A percentile compares a stretch with the other conserved stretches of the same genome.
phyloP scores from a whole-genome alignment of 805 yeast species.

The Spathaspora sp. region DNA sequence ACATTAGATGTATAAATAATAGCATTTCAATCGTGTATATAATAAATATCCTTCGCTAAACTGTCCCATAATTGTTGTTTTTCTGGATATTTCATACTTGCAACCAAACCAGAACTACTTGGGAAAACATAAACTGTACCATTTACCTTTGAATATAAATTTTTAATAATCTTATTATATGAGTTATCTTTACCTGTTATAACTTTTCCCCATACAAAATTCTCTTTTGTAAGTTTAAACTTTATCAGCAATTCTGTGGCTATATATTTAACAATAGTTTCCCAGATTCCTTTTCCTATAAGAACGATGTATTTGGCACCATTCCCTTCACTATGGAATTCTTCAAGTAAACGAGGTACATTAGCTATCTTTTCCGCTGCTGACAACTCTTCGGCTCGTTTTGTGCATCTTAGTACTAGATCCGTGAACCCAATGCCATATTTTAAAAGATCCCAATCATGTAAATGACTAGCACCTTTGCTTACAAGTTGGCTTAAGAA shows the following conservation, averaged over 20 bases:
- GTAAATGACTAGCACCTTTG: constrained; percentile 8
- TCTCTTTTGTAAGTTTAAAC: constrained; percentile 17
- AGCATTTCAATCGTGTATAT: neutral
- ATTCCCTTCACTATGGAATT: constrained; percentile 40
- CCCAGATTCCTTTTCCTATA: constrained; percentile 79
- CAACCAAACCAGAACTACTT: constrained; percentile 70
- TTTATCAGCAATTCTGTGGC: constrained; percentile 22
- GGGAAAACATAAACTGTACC: constrained; percentile 58
- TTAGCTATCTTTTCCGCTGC: constrained; percentile 49
- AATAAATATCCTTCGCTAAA: constrained; percentile 23
- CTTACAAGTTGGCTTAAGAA: constrained; percentile 11
- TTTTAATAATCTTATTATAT: constrained; percentile 14
- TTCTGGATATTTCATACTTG: constrained; percentile 40
- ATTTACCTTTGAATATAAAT: constrained; percentile 11
- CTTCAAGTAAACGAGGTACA: constrained; percentile 49
- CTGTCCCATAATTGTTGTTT: constrained; percentile 49
- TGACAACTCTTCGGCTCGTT: constrained; percentile 52
- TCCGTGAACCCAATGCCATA: constrained; percentile 68
- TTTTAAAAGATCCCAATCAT: constrained; percentile 40
- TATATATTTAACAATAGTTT: constrained; percentile 41
- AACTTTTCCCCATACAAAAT: constrained; percentile 55
- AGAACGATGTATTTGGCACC: constrained; percentile 40
- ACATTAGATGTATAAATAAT: too few relatives aligned
- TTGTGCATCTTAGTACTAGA: constrained; percentile 61
- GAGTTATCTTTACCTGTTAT: constrained; percentile 15